phyloP scores from a whole-genome alignment of 352 stramenopile species.

The Plasmopara halstedii region DNA sequence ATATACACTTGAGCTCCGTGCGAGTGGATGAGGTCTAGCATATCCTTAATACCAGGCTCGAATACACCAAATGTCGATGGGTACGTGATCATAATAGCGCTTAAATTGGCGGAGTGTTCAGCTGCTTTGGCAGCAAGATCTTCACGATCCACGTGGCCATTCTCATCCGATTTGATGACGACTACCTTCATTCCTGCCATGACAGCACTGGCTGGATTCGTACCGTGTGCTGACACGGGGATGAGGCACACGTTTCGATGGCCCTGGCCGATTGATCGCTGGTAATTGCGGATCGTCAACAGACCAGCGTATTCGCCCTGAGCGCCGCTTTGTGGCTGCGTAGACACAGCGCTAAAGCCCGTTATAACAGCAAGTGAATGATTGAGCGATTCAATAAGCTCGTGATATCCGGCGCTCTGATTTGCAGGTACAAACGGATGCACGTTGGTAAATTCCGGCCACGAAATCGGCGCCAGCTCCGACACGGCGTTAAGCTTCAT shows the following conservation, averaged over 20 bases:
- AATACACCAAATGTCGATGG: slow-evolving; percentile 99
- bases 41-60: slow-evolving; percentile 96
- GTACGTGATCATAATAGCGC: slow-evolving; percentile 99
- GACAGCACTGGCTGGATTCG: slow-evolving; percentile 95
- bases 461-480: slow-evolving; percentile 97
- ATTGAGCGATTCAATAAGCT: slow-evolving; percentile 97
- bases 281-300: slow-evolving; percentile 95
- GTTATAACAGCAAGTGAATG: slow-evolving; percentile 96
- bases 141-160: slow-evolving; percentile 94
- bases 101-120: slow-evolving; percentile 95
- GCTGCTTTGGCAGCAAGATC: slow-evolving; percentile 94
- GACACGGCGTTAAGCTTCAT: slow-evolving; percentile 99
- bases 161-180: slow-evolving; percentile 93
- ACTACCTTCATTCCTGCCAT: slow-evolving; percentile 99
- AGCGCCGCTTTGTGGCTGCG: slow-evolving; percentile 97
- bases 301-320: slow-evolving; percentile 98
- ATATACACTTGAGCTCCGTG: slow-evolving; percentile 99
- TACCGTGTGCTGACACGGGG: slow-evolving; percentile 97
- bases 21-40: slow-evolving; percentile 93
- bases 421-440: slow-evolving; percentile 96
- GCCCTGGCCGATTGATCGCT: slow-evolving; percentile 84
- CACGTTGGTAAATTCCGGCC: slow-evolving; percentile 96
- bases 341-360: slow-evolving; percentile 95
- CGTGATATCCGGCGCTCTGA: slow-evolving; percentile 93
- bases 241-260: slow-evolving; percentile 98